Evolutionary conservation across 495 filamentous ascomycete genomes (phyloP).

Genomic region (Hypomontagnella monticulosa): DNA sequence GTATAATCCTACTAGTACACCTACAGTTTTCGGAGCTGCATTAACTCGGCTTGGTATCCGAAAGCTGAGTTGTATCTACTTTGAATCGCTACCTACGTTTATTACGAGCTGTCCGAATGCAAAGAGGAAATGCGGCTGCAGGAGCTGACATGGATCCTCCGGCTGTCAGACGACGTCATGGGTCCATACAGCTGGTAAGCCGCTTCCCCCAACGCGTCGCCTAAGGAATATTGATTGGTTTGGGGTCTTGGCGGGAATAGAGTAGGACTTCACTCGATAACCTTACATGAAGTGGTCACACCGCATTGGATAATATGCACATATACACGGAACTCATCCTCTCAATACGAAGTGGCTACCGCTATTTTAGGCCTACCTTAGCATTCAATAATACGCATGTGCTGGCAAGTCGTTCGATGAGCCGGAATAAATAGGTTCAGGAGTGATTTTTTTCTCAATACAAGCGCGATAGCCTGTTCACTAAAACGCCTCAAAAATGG

Average conservation of each 20-base stretch:
- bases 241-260: neutral
- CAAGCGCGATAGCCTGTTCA: conserved; percentile 6
- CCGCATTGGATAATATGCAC: conserved; percentile 37
- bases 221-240: conserved; percentile 11
- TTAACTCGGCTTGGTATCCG: conserved; percentile 4
- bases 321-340: neutral
- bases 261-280: conserved; percentile 10
- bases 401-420: neutral
- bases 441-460: neutral
- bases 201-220: neutral
- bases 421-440: neutral
- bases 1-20: conserved; percentile 5
- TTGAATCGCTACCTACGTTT: neutral
- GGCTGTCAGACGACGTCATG: conserved; percentile 32
- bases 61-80: neutral
- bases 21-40: neutral
- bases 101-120: conserved; percentile 9
- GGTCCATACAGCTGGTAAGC: conserved; percentile 27
- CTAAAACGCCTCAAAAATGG: neutral
- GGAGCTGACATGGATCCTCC: conserved; percentile 23
- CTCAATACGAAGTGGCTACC: conserved; percentile 32
- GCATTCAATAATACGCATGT: neutral
- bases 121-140: conserved; percentile 32
- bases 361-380: conserved; percentile 20
- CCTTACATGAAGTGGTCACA: conserved; percentile 24